Evolutionary conservation across 2,329 filamentous ascomycete species (phyloP).

Genomic region (Xylaria sp.): DNA sequence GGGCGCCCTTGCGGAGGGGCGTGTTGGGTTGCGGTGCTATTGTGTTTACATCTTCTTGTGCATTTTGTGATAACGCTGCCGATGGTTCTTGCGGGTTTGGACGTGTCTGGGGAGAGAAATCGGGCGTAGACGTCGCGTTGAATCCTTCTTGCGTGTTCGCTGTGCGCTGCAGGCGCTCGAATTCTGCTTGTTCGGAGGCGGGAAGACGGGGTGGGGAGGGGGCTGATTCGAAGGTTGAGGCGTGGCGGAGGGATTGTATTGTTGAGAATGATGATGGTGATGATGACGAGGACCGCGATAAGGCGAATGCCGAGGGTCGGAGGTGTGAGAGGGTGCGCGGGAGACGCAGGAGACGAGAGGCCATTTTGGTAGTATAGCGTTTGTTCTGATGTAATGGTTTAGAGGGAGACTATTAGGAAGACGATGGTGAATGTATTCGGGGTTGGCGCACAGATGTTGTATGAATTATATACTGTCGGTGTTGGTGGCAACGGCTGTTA

Average conservation of each 20-base stretch:
- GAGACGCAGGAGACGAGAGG: neutral
- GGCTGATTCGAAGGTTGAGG: slow-evolving; percentile 58
- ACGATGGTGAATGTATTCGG: neutral
- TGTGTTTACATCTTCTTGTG: neutral
- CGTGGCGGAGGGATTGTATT: slow-evolving; percentile 38
- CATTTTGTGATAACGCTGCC: neutral
- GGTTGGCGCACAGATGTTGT: too few relatives aligned
- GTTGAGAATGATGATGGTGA: neutral
- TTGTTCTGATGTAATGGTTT: too few relatives aligned
- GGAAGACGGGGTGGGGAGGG: slow-evolving; percentile 88
- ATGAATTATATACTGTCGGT: too few relatives aligned
- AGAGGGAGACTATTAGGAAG: neutral
- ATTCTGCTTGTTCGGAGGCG: slow-evolving; percentile 69
- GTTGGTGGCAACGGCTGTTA: too few relatives aligned
- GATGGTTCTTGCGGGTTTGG: neutral
- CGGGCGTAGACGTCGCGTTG: slow-evolving; percentile 47
- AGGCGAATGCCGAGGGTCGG: neutral
- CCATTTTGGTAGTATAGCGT: too few relatives aligned
- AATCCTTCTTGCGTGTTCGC: slow-evolving; percentile 55
- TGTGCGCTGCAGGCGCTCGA: slow-evolving; percentile 75
- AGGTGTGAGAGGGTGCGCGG: neutral
- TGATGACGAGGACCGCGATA: neutral
- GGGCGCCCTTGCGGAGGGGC: slow-evolving; percentile 71
- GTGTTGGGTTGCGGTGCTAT: slow-evolving; percentile 21
- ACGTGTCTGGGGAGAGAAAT: slow-evolving; percentile 27